Percentiles rank a stretch among this genome's conserved stretches.
Conservation (phyloP, 345 rosid species). For the Nasturtium officinale region DNA sequence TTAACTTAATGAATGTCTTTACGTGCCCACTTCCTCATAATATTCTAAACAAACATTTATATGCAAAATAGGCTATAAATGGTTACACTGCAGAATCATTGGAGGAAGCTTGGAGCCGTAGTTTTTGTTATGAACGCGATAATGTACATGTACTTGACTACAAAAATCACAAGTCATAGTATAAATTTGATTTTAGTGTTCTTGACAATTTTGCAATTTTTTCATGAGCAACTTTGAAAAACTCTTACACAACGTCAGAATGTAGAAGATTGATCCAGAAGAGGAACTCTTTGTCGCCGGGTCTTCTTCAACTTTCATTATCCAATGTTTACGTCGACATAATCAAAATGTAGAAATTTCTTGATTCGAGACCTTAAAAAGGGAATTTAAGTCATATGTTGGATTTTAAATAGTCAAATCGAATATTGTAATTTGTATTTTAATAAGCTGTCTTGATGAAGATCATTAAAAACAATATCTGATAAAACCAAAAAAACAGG, state of each 20-base stretch:
- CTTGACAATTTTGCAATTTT: neutral
- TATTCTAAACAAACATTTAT: too few relatives aligned
- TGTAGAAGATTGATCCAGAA: neutral
- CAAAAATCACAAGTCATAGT: neutral
- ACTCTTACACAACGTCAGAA: neutral
- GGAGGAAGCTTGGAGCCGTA: too few relatives aligned
- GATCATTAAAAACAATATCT: too few relatives aligned
- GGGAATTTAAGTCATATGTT: neutral
- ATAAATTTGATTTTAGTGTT: too few relatives aligned
- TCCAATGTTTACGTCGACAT: neutral
- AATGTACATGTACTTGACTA: neutral
- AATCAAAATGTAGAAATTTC: neutral
- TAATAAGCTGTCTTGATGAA: neutral
- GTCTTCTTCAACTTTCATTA: neutral
- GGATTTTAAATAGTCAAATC: neutral
- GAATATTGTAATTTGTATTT: neutral
- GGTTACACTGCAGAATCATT: too few relatives aligned
- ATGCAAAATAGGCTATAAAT: too few relatives aligned
- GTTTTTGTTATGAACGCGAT: too few relatives aligned
- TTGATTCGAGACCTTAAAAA: neutral
- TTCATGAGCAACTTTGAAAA: neutral
- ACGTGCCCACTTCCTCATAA: too few relatives aligned
- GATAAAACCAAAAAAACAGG: neutral
- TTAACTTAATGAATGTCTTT: too few relatives aligned
- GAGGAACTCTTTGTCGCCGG: neutral